Conservation (phyloP, 2,329 filamentous ascomycete species). For the Akanthomyces uredinophilus region DNA sequence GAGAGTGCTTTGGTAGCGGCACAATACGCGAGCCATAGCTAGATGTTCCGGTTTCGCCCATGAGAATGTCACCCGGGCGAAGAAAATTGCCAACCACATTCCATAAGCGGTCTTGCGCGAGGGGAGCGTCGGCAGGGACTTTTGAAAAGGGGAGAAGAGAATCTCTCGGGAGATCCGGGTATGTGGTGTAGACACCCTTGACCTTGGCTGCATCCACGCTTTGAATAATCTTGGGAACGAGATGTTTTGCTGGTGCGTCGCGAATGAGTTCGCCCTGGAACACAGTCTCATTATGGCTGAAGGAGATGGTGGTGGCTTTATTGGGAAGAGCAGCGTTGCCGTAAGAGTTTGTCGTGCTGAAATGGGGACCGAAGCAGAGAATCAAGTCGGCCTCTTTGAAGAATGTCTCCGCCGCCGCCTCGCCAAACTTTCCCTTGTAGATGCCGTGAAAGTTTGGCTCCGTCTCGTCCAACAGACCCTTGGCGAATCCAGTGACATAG, state of each 20-base stretch:
- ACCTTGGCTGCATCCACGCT: constrained; percentile 21
- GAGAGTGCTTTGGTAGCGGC: constrained; percentile 42
- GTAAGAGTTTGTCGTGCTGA: constrained; percentile 42
- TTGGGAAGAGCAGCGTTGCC: constrained; percentile 33
- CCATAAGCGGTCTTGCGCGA: constrained; percentile 47
- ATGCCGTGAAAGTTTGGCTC: constrained; percentile 44
- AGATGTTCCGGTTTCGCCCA: constrained; percentile 55
- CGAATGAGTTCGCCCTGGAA: constrained; percentile 28
- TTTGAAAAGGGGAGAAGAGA: constrained; percentile 18
- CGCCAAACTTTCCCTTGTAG: constrained; percentile 39
- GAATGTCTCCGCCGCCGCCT: constrained; percentile 30
- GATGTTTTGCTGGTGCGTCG: constrained; percentile 22
- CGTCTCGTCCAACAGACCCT: constrained; percentile 45
- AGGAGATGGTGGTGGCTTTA: constrained; percentile 26
- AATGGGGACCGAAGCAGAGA: constrained; percentile 41
- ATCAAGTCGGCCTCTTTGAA: constrained; percentile 39
- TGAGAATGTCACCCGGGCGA: constrained; percentile 47
- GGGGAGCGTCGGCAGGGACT: constrained; percentile 25
- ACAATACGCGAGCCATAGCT: constrained; percentile 49
- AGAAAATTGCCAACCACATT: constrained; percentile 41
- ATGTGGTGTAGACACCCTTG: constrained; percentile 20
- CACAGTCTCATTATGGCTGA: constrained; percentile 28
- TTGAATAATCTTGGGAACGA: constrained; percentile 21
- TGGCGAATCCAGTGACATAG: constrained; percentile 42
- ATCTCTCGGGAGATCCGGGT: constrained; percentile 26